A percentile compares a stretch with the other conserved stretches of the same genome.
Conservation (phyloP, 148 eudicot species). For the Vaccinium macrocarpon region DNA sequence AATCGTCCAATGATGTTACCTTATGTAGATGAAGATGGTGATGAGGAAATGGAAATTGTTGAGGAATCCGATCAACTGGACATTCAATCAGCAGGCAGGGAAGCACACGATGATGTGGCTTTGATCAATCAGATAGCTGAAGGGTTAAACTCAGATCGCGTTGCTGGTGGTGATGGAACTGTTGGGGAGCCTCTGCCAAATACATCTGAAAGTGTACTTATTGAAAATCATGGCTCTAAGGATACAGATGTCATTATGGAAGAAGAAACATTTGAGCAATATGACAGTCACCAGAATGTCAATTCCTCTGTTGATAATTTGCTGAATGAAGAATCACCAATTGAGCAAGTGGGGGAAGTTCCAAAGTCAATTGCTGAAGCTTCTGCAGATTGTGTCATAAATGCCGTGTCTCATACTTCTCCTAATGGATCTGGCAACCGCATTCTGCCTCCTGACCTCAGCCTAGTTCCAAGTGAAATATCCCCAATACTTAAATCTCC, state of each 20-base stretch:
- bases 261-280: conserved; percentile 53
- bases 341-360: conserved; percentile 20
- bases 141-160: conserved; percentile 13
- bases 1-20: conserved; percentile 61
- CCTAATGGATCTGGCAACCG: conserved; percentile 27
- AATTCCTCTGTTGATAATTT: conserved; percentile 18
- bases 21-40: conserved; percentile 75
- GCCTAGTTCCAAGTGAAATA: conserved; percentile 38
- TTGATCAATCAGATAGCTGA: conserved; percentile 15
- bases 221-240: conserved; percentile 35
- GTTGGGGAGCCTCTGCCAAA: conserved; percentile 10
- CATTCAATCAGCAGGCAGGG: conserved; percentile 27
- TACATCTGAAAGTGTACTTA: conserved; percentile 24
- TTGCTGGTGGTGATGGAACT: conserved; percentile 11
- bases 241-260: conserved; percentile 72
- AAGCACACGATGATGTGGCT: conserved; percentile 19
- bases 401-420: conserved; percentile 17
- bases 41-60: conserved; percentile 91
- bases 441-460: conserved; percentile 31
- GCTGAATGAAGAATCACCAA: conserved; percentile 26
- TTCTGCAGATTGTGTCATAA: conserved; percentile 16
- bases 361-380: conserved; percentile 18
- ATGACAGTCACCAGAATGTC: conserved; percentile 19
- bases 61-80: conserved; percentile 52
- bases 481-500: conserved; percentile 74